Evolutionary conservation across 768 basidiomycete genomes (phyloP), one percentile per base, ranked within the genome.

Genomic region (Mycena vitilis): DNA sequence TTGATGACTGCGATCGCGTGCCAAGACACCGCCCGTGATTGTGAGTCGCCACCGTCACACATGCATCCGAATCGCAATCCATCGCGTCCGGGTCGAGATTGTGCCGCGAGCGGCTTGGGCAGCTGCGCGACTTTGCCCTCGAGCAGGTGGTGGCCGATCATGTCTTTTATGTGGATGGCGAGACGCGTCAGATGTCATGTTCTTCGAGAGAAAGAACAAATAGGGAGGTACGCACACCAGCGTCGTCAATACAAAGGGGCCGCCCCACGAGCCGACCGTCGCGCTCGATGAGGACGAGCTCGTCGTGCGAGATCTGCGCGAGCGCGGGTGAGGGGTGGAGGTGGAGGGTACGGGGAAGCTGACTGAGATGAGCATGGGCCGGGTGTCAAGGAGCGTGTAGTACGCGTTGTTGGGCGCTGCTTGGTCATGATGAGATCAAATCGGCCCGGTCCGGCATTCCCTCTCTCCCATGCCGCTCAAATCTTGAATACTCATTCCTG

Each of bases 141-240:
- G 6, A 98, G 88, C 37, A 96, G 83, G 74, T 98, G 95, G 78
- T 96, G 91, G 13, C 96, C 96, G 66, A 98, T 92, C 61, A 84
- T 78, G 89, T 72, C 91, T 93, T 69, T 87, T 90, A 94, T 95
- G 71, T 63, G 9, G 44, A 42, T 42, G 6, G 44, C 11, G 48
- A 22, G 42, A 7, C 48, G 54, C 63, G 59, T 69, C 34, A 60
- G 53, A 2, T 0, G 16, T 54, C 18, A 59, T 44, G 20, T 63
- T 16, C 22, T 25, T 30, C 10, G 60, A 37, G 36, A 40, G 47
- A 44, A 64, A 53, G 22, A 30, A 25, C 52, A 53, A 52, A 36
- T 56, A 47, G 18, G 23, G 18, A 30, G 37, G 3, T n/a, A 81
- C 87, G 74, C 73, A 91, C 91, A 73, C 83, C 83, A 34, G 75